Evolutionary conservation across 768 basidiomycete genomes (phyloP), one percentile per base, ranked within the genome.

Genomic region (Mycena filopes): DNA sequence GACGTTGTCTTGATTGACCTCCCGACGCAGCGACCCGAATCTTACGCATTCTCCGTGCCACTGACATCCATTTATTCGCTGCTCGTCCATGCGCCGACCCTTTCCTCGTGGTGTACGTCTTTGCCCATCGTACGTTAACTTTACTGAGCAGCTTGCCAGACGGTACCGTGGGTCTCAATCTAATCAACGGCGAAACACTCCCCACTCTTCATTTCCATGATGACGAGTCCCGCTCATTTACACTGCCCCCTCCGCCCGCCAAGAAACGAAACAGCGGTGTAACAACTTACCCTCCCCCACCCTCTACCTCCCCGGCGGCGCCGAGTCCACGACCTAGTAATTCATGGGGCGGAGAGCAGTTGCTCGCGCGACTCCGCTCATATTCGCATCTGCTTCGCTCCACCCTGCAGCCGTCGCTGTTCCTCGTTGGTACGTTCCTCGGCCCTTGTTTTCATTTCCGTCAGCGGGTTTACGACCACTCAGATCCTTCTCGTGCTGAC

Each of bases 201-300:
- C 94, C 96, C 0, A 94, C 93, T 0, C 85, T 99, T 3, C 89
- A 96, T 77, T 99, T 99, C 77, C 98, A 99, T 76, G 98, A 99
- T 74, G 96, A 99, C 71, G 96, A 98, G 76, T 96, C 95, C 0
- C 87, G 87, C 33, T 96, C 95, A 5, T 88, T 89, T 74, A 86
- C 86, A 3, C 76, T 87, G 55, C 80, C 86, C 73, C 68, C 88
- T 62, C 71, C 84, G 67, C 76, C 70, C 68, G 69, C 55, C 68
- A 75, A 67, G 55, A 74, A 69, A 54, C 76, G 68, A 33, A 76
- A 72, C 61, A 79, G n/a, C 20, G 23, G 79, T 55, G 77, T 83
- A 4, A 86, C 81, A 21, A 80, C 87, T 15, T 93, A 92, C 70
- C 90, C 92, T 54, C 86, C 90, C 1, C 83, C 85, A 18, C 83